Percentiles rank a stretch among this genome's conserved stretches.
Conservation (phyloP, 116 monocot species). For the Papilionanthe hybrid region DNA sequence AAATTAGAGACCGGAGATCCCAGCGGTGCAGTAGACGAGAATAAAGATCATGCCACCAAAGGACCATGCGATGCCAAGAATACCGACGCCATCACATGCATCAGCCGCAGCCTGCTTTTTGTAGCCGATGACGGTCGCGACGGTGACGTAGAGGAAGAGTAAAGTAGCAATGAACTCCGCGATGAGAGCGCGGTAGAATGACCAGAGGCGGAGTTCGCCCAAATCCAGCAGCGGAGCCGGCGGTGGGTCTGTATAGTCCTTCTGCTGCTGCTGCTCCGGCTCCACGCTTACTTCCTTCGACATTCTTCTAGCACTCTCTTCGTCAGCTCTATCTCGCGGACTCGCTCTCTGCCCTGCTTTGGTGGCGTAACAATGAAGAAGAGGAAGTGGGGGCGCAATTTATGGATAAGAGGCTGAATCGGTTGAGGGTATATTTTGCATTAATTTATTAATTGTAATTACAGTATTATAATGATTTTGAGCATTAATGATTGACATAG, state of each 20-base stretch:
- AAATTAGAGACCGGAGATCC: constrained; percentile 33
- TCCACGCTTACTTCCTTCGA: constrained; percentile 30
- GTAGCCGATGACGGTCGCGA: constrained; percentile 53
- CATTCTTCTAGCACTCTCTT: constrained; percentile 4
- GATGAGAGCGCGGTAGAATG: constrained; percentile 41
- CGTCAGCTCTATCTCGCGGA: neutral
- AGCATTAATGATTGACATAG: neutral
- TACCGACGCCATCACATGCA: constrained; percentile 60
- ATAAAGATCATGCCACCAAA: constrained; percentile 73
- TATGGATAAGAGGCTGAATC: constrained; percentile 6
- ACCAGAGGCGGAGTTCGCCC: constrained; percentile 35
- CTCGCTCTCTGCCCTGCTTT: neutral
- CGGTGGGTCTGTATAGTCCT: constrained; percentile 34
- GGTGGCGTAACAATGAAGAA: neutral
- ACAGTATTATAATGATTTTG: neutral
- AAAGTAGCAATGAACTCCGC: constrained; percentile 43
- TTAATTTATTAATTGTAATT: neutral
- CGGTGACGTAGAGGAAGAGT: constrained; percentile 36
- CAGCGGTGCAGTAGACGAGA: constrained; percentile 72
- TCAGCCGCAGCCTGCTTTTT: constrained; percentile 28
- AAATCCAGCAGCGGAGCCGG: constrained; percentile 30
- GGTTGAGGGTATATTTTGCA: too few species aligned
- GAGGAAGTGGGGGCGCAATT: neutral
- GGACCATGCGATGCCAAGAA: constrained; percentile 69
- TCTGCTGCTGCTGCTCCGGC: constrained; percentile 9